phyloP scores from a whole-genome alignment of 352 stramenopile species.

The Phytophthora fragariae region DNA sequence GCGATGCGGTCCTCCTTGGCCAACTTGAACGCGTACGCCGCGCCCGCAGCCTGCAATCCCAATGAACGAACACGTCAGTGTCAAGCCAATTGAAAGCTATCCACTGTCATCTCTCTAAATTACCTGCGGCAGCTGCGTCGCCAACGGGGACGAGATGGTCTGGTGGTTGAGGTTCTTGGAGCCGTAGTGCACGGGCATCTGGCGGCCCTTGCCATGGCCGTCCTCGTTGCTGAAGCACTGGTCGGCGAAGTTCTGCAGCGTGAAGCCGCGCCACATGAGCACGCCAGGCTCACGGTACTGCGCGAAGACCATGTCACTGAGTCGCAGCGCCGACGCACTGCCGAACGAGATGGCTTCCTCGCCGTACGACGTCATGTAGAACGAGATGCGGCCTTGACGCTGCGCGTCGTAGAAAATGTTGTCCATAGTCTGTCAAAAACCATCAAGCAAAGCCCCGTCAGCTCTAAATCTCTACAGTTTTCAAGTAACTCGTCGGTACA shows the following conservation, averaged over 20 bases:
- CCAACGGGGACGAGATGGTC: conserved; percentile 97
- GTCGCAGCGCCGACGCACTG: conserved; percentile 90
- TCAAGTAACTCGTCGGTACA: conserved; percentile 34
- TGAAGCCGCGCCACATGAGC: conserved; percentile 99
- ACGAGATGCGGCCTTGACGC: conserved; percentile 97
- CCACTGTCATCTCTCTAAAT: too few species aligned
- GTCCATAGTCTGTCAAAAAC: conserved; percentile 93
- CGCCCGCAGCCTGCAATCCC: conserved; percentile 90
- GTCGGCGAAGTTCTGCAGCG: conserved; percentile 97
- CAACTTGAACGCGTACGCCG: conserved; percentile 97
- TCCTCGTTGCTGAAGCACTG: conserved; percentile 97
- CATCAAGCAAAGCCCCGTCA: background rate
- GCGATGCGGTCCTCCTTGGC: conserved; percentile 91
- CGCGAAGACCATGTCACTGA: conserved; percentile 95
- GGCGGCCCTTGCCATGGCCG: conserved; percentile 96
- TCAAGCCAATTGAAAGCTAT: background rate
- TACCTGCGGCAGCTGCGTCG: conserved; percentile 97
- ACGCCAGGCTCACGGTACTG: conserved; percentile 98
- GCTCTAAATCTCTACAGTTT: background rate
- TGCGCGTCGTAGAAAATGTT: conserved; percentile 97
- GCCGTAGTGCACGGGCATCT: conserved; percentile 99
- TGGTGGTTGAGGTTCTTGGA: conserved; percentile 96
- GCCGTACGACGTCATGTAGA: conserved; percentile 95
- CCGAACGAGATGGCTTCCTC: conserved; percentile 98
- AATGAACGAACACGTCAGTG: background rate